Conservation (phyloP, 345 rosid genomes). For the Cardamine occulta region DNA sequence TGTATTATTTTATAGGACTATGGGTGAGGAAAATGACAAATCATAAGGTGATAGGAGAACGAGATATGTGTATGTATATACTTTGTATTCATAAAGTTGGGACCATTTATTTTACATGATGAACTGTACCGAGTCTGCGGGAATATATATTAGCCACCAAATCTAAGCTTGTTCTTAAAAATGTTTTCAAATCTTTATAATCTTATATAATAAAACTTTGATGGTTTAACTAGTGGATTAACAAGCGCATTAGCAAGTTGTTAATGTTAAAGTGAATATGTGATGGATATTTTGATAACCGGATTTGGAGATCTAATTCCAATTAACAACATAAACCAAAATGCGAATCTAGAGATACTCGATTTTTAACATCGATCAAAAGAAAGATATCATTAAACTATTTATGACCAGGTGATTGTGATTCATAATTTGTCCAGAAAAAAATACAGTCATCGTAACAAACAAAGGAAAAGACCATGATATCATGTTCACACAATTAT, state of each 20-base stretch:
- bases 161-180: background rate
- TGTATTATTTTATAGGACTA: conserved; percentile 32
- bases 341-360: conserved; percentile 1
- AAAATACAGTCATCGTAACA: background rate
- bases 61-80: background rate
- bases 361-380: background rate
- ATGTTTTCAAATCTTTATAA: background rate
- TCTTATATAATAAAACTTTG: background rate
- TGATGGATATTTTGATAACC: background rate
- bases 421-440: background rate
- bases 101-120: conserved; percentile 30
- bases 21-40: conserved; percentile 41
- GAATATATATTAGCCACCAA: background rate
- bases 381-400: background rate
- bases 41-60: conserved; percentile 24
- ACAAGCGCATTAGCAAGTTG: conserved; percentile 5
- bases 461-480: background rate
- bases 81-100: conserved; percentile 11
- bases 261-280: background rate
- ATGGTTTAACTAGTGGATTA: background rate
- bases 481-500: background rate
- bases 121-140: background rate
- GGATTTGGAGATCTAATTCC: background rate
- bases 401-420: background rate
- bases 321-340: conserved; percentile 3